These are phyloP conservation scores for Cucurbita maxima DNA, from an alignment of 306 rosid species.

Conservation along the genomic window DNA sequence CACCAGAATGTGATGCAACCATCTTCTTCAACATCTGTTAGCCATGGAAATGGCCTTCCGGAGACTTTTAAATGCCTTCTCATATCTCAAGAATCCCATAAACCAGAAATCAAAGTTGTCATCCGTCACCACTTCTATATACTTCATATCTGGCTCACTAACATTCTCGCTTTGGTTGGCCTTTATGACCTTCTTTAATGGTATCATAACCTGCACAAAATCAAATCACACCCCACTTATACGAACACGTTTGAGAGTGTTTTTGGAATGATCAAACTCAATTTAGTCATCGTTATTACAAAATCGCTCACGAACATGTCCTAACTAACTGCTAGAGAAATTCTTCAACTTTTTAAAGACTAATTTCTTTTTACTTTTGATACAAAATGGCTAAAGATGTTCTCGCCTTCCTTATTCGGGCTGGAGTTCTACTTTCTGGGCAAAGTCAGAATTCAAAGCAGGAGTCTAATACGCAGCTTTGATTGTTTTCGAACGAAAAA, in stretches of 20 bases:
- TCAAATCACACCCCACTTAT: neutral
- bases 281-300: too few relatives aligned
- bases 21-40: neutral
- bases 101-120: conserved; percentile 80
- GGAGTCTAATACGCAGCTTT: neutral
- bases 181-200: conserved; percentile 37
- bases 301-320: too few relatives aligned
- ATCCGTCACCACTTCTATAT: conserved; percentile 45
- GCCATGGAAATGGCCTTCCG: conserved; percentile 45
- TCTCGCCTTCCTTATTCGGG: too few relatives aligned
- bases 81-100: conserved; percentile 62
- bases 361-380: too few relatives aligned
- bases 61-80: conserved; percentile 52
- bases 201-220: conserved; percentile 50
- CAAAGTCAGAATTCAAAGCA: neutral
- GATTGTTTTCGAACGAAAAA: neutral
- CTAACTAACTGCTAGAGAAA: too few relatives aligned
- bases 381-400: too few relatives aligned
- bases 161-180: conserved; percentile 44
- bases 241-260: too few relatives aligned
- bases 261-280: too few relatives aligned
- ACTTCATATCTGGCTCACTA: conserved; percentile 43
- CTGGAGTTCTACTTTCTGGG: too few relatives aligned
- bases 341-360: too few relatives aligned
- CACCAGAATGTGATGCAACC: neutral